Base-by-base conservation (phyloP, 306 rosid species). In the Trifolium subterraneum region DNA sequence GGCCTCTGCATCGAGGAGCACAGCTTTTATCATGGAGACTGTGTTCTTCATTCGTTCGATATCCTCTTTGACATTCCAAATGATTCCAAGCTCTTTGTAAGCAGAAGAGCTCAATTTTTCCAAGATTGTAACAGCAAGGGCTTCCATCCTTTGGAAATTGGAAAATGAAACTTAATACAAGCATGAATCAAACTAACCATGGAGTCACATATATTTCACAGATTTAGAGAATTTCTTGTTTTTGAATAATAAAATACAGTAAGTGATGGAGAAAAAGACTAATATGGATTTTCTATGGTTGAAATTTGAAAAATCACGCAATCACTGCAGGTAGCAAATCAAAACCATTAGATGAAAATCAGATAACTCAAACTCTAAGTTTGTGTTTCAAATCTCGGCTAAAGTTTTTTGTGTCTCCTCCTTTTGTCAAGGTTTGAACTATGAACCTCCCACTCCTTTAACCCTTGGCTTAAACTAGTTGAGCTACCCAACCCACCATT, bases 1-100 rank as follows among this genome's bases (percentile, higher is more conserved):
- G 10, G 68, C 51, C 54, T 79, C 82, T 50, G 79, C 87, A 65
- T 79, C 87, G 2, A 12, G 39, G 75, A 83, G 83, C 11, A 75
- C 64, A 2, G 81, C 76, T 67, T 38, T 66, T 58, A 86, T 27
- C 2, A 64, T 39, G 8, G 64, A 25, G 16, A 80, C 22, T 0
- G 71, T 69, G 14, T 33, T 23, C 72, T 73, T 33, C 55, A 82
- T 75, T 36, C 12, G 72, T 59, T 68, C 45, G 0, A 33, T 18
- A 52, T 79, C 82, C 20, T 62, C 74, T 20, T 61, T 29, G 15
- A 70, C 71, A 36, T 70, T 67, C 70, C 77, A 42, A 23, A 82
- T 31, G 15, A 77, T n/a, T 13, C 47, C 33, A 25, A 82, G 27
- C 62, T 76, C 69, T 31, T 73, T 29, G 18, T 13, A 16, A n/a